A percentile compares a stretch with the other conserved stretches of the same genome.
These are phyloP conservation scores for Desmodesmus armatus DNA, from an alignment of 139 green algal genomes.

Conservation along the genomic window DNA sequence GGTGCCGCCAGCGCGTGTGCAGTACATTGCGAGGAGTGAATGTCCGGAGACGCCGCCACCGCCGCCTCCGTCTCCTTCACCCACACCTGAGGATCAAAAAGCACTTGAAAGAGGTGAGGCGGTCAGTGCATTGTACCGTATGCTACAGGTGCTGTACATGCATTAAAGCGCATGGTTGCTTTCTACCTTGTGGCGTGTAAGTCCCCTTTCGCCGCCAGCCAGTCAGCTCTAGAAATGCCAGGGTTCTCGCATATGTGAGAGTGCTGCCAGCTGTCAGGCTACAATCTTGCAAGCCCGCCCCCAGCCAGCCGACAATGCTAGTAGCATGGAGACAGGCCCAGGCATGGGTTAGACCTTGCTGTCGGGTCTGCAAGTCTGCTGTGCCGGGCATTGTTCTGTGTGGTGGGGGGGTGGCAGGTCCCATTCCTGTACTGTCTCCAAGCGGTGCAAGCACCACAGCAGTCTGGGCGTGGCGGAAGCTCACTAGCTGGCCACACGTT, in stretches of 20 bases:
- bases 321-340: too few species aligned
- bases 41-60: conserved; percentile 2
- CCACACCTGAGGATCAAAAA: not conserved
- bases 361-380: too few species aligned
- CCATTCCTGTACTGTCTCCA: too few species aligned
- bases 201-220: not conserved
- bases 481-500: too few species aligned
- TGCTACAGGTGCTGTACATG: not conserved
- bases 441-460: too few species aligned
- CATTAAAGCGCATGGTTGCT: not conserved
- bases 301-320: too few species aligned
- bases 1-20: not conserved
- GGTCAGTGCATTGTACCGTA: not conserved
- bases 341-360: too few species aligned
- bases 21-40: conserved; percentile 6
- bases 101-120: conserved; percentile 1
- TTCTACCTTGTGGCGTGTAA: not conserved
- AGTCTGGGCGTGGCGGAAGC: too few species aligned
- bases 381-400: too few species aligned
- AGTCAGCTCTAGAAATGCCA: not conserved
- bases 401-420: too few species aligned
- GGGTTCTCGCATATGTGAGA: not conserved
- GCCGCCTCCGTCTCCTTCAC: not conserved
- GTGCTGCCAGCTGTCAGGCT: not conserved
- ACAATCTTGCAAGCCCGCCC: too few species aligned